These are phyloP conservation scores for Porcisia deanei DNA, from an alignment of 208 protist genomes.

Conservation along the genomic window DNA sequence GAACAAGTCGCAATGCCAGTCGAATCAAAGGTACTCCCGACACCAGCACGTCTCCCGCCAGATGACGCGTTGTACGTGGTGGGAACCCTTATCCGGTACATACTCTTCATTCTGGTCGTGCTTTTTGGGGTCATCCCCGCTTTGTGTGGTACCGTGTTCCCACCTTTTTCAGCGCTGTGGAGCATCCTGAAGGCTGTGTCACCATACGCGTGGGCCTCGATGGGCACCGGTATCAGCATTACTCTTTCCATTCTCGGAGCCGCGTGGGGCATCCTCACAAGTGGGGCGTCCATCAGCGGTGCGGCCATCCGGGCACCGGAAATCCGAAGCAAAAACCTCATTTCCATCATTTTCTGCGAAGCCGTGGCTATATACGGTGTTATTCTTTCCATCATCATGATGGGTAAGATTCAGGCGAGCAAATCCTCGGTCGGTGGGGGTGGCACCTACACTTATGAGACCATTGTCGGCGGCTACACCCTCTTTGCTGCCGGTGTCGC, in stretches of 20 bases:
- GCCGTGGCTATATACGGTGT: slow-evolving; percentile 99
- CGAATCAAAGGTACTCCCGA: slow-evolving; percentile 81
- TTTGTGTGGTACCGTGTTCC: slow-evolving; percentile 81
- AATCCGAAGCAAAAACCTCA: slow-evolving; percentile 94
- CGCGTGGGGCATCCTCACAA: slow-evolving; percentile 90
- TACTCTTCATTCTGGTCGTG: slow-evolving; percentile 61
- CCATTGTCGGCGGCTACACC: slow-evolving; percentile 82
- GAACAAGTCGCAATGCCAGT: slow-evolving; percentile 60
- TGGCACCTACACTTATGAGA: slow-evolving; percentile 53
- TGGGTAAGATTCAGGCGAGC: slow-evolving; percentile 86
- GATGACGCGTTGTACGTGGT: slow-evolving; percentile 80
- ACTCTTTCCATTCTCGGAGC: slow-evolving; percentile 86
- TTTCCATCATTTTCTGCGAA: slow-evolving; percentile 99
- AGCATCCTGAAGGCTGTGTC: slow-evolving; percentile 61
- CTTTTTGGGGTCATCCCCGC: slow-evolving; percentile 77
- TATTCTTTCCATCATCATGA: slow-evolving; percentile 99
- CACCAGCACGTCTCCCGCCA: slow-evolving; percentile 69
- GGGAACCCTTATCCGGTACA: slow-evolving; percentile 40
- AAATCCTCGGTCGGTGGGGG: slow-evolving; percentile 38
- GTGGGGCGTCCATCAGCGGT: slow-evolving; percentile 85
- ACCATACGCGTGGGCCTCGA: slow-evolving; percentile 77
- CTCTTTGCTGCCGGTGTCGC: slow-evolving; percentile 95
- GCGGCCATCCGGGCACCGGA: slow-evolving; percentile 85
- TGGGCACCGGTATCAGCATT: slow-evolving; percentile 84
- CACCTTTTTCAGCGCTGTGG: slow-evolving; percentile 82